Percentiles rank a stretch among this genome's conserved stretches.
phyloP scores from a whole-genome alignment of 768 basidiomycete genomes.

The Hirschioporus abietinus region DNA sequence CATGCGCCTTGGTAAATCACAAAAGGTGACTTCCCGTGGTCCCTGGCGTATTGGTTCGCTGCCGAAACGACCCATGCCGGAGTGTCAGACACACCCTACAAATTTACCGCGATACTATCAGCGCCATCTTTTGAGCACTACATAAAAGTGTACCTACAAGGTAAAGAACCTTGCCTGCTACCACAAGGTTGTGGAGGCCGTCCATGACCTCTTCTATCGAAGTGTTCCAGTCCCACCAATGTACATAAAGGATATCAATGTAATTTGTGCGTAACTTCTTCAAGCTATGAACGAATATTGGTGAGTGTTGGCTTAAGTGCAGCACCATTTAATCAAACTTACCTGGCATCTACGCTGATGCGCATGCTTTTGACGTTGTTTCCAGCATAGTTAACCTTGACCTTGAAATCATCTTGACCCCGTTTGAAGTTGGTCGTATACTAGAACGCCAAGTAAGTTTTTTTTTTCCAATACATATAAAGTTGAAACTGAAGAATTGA shows the following conservation, averaged over 20 bases:
- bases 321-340: neutral
- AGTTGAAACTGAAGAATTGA: neutral
- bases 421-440: conserved; percentile 4
- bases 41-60: conserved; percentile 32
- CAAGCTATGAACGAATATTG: conserved; percentile 5
- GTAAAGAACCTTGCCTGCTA: conserved; percentile 40
- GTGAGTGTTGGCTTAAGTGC: neutral
- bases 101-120: neutral
- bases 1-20: conserved; percentile 37
- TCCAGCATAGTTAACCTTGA: conserved; percentile 36
- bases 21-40: conserved; percentile 35
- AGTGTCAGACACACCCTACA: conserved; percentile 22
- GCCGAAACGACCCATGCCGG: conserved; percentile 35
- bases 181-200: conserved; percentile 36
- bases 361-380: conserved; percentile 33
- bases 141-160: conserved; percentile 18
- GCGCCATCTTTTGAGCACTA: too few species aligned
- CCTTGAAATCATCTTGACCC: conserved; percentile 14
- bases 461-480: neutral
- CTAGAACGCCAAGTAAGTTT: neutral
- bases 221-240: conserved; percentile 32
- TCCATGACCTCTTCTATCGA: conserved; percentile 44
- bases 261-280: conserved; percentile 22
- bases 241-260: conserved; percentile 21
- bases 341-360: conserved; percentile 24